Evolutionary conservation across 2,329 filamentous ascomycete genomes (phyloP).

Genomic region (Curvularia verruculosa): DNA sequence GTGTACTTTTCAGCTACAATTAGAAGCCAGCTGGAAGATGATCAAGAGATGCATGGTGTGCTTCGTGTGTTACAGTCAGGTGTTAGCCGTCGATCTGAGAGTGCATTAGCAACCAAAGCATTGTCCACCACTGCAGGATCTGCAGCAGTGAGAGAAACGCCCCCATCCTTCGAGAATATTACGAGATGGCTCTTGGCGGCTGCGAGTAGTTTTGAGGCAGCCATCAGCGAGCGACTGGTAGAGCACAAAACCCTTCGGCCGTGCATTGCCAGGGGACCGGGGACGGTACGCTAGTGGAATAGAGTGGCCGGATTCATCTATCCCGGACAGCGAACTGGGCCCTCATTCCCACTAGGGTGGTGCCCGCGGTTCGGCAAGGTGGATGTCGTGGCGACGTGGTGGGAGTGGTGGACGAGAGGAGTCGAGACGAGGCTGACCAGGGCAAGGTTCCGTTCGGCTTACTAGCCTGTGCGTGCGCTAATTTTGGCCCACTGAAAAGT

Average conservation of each 20-base stretch:
- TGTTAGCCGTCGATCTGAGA: slow-evolving; percentile 31
- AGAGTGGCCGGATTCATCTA: slow-evolving; percentile 33
- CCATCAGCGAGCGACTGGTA: slow-evolving; percentile 18
- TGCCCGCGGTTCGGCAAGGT: slow-evolving; percentile 18
- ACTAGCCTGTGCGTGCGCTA: slow-evolving; percentile 12
- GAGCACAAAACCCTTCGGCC: slow-evolving; percentile 37
- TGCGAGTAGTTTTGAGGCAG: slow-evolving; percentile 28
- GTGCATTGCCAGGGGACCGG: slow-evolving; percentile 25
- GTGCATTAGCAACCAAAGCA: slow-evolving; percentile 30
- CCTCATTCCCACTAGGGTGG: slow-evolving; percentile 17
- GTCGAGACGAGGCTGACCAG: slow-evolving; percentile 34
- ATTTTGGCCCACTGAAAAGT: slow-evolving; percentile 34
- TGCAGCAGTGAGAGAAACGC: slow-evolving; percentile 24
- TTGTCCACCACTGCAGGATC: slow-evolving; percentile 20
- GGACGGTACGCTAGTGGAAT: slow-evolving; percentile 13
- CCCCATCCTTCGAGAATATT: slow-evolving; percentile 36
- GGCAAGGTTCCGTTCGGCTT: slow-evolving; percentile 13
- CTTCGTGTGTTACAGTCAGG: slow-evolving; percentile 32
- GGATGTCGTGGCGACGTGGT: slow-evolving; percentile 21
- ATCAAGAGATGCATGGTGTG: slow-evolving; percentile 24
- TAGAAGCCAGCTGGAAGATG: slow-evolving; percentile 16
- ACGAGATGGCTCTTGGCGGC: slow-evolving; percentile 28
- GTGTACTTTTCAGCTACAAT: slow-evolving; percentile 27
- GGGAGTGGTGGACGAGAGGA: slow-evolving; percentile 28
- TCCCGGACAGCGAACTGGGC: slow-evolving; percentile 29